Percentiles rank a stretch among this genome's conserved stretches.
Conservation (phyloP, 2,329 filamentous ascomycete genomes). For the Lachnellula willkommii region DNA sequence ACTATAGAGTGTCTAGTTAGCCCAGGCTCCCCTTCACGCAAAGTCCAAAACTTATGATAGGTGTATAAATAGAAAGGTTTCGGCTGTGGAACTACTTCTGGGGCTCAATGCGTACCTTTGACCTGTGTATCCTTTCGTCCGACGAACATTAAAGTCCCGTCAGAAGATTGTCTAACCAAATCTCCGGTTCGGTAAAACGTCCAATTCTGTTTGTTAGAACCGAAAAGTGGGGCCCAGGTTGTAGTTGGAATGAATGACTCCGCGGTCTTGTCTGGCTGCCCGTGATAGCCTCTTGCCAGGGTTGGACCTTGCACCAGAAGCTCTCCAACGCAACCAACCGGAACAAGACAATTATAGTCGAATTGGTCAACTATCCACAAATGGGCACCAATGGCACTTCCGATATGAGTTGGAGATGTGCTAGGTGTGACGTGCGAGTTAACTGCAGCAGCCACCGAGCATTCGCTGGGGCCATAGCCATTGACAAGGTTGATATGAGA, state of each 20-base stretch:
- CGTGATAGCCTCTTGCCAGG: conserved; percentile 17
- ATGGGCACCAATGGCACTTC: background rate
- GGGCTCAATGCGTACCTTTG: background rate
- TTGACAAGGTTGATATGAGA: conserved; percentile 34
- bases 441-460: conserved; percentile 25
- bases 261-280: conserved; percentile 10
- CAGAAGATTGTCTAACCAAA: conserved; percentile 45
- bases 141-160: conserved; percentile 55
- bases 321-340: conserved; percentile 16
- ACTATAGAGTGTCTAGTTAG: conserved; percentile 36
- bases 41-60: too few relatives aligned
- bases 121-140: conserved; percentile 57
- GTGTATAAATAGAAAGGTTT: too few relatives aligned
- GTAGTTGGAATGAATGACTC: conserved; percentile 9
- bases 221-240: conserved; percentile 9
- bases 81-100: background rate
- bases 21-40: background rate
- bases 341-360: conserved; percentile 9
- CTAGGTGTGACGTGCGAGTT: conserved; percentile 13
- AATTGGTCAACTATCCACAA: conserved; percentile 26
- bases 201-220: background rate
- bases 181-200: conserved; percentile 32
- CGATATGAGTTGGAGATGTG: conserved; percentile 6
- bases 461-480: conserved; percentile 63
- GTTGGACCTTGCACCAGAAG: conserved; percentile 18